Evolutionary conservation across 2,329 filamentous ascomycete genomes (phyloP), one percentile per base, ranked within the genome.

Genomic region (Pochonia chlamydosporia): DNA sequence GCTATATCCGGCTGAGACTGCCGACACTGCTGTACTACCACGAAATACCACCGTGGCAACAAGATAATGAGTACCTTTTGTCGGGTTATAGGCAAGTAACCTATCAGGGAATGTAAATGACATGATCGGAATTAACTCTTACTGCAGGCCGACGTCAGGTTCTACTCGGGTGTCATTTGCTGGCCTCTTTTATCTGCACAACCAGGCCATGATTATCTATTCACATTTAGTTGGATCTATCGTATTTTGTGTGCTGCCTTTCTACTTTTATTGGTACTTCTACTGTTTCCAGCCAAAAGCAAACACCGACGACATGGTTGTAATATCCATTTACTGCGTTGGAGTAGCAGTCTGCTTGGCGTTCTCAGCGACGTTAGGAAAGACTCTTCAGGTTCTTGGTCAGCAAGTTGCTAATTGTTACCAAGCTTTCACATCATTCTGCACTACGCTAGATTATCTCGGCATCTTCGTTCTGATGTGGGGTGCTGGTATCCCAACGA

Each of bases 301-400:
- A n/a, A 8, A 18, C 18, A 46, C 16, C 5, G 47, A 37, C 16
- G 53, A 55, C 20, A 3, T 52, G 23, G 10, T 54, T 7, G 52
- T 54, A 6, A 43, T 52, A 23, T 49, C 48, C 18, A 44, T 43
- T 3, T 55, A 55, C 43, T 55, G 43, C 28, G 16, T 51, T 2
- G 52, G 52, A 14, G 53, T 54, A 21, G 49, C 52, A 25, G 44
- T 52, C 14, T 55, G 53, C 46, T 54, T 54, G 21, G 21, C 44
- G 16, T 50, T 54, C 41, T 55, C 53, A 7, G 25, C 52, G 25
- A 52, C 43, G 53, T 55, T n/a, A 45, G 52, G 40, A 10, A 4
- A 49, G n/a, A n/a, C n/a, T n/a, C n/a, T n/a, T n/a, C n/a, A n/a
- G n/a, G n/a, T n/a, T n/a, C n/a, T n/a, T n/a, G n/a, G n/a, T n/a